Conservation (phyloP, 345 rosid genomes). For the Aurinia saxatilis region DNA sequence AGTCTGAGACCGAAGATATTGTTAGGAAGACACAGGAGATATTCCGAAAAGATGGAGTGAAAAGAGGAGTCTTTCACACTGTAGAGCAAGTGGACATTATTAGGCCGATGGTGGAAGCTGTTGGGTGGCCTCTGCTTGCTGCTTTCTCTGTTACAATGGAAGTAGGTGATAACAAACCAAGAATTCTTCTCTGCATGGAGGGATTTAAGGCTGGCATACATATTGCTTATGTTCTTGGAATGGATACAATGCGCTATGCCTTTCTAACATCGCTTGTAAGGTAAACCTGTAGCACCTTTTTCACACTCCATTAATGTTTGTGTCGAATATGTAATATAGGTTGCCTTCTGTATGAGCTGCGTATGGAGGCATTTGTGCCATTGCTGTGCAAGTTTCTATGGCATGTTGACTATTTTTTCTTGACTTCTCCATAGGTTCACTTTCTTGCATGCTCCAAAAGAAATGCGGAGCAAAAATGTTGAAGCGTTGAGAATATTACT, state of each 20-base stretch:
- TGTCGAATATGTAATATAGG: not conserved
- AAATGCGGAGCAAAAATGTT: slow-evolving; percentile 93
- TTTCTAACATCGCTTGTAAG: slow-evolving; percentile 94
- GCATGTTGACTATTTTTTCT: slow-evolving; percentile 15
- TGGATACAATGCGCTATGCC: slow-evolving; percentile 99
- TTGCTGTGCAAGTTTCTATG: not conserved
- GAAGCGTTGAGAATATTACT: slow-evolving; percentile 90
- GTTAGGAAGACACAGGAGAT: slow-evolving; percentile 91
- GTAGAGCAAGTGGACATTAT: slow-evolving; percentile 67
- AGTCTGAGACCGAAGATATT: slow-evolving; percentile 80
- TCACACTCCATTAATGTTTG: not conserved
- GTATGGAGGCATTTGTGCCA: not conserved
- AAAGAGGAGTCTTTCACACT: slow-evolving; percentile 83
- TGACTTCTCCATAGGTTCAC: slow-evolving; percentile 61
- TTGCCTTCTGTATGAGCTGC: no score
- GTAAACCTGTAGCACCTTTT: slow-evolving; percentile 30
- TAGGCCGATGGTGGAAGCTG: slow-evolving; percentile 98
- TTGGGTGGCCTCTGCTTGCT: slow-evolving; percentile 97
- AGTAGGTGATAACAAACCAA: slow-evolving; percentile 94
- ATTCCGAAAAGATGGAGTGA: slow-evolving; percentile 73
- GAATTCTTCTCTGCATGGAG: slow-evolving; percentile 91
- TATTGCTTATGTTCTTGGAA: slow-evolving; percentile 83
- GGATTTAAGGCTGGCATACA: slow-evolving; percentile 98
- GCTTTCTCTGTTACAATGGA: slow-evolving; percentile 98
- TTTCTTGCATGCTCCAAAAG: slow-evolving; percentile 97